Evolutionary conservation across 2,329 filamentous ascomycete genomes (phyloP), one percentile per base, ranked within the genome.

Genomic region (Alternaria gaisen): DNA sequence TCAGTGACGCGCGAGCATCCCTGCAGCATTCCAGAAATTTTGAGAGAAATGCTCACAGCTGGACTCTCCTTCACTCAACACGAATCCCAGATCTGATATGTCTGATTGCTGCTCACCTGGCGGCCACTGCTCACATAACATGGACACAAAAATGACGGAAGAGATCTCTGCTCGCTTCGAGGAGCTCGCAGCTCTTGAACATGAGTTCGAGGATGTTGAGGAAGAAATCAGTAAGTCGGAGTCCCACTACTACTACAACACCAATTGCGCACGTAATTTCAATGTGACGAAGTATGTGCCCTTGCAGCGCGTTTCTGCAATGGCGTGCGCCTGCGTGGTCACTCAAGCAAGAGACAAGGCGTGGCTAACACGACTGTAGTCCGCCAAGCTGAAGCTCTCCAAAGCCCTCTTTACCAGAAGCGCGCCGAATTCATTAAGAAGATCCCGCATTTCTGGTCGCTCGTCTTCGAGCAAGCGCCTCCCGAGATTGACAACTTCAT

Each of bases 381-480:
- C 74, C 90, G 91, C 74, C 85, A 90, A 74, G 90, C 94, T 78
- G 86, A 90, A 70, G 81, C 85, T 67, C 84, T 93, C 70, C 86
- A 87, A 72, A 83, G 84, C 63, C 85, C 90, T 44, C 86, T 97
- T 63, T 97, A 93, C 83, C 84, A 86, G 72, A 91, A 91, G 81
- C 92, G 94, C 76, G 84, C 87, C 67, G 85, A 87, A 70, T 80
- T 93, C 66, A 83, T 95, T 66, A 80, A 86, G 65, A 84, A 89
- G 74, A 94, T 97, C 75, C 87, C 88, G 70, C 88, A 92, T 82
- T 99, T 98, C 87, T 98, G 95, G 95, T 85, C 92, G n/a, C 87
- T 96, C 60, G 94, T 97, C 58, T 86, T 98, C 77, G 92, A 97
- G 83, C 90, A 93, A 81, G 89, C 91, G 3, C 93, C 94, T 2